Evolutionary conservation across 73 alveolate genomes (phyloP), one percentile per base, ranked within the genome.

Genomic region (Blepharisma stoltei): DNA sequence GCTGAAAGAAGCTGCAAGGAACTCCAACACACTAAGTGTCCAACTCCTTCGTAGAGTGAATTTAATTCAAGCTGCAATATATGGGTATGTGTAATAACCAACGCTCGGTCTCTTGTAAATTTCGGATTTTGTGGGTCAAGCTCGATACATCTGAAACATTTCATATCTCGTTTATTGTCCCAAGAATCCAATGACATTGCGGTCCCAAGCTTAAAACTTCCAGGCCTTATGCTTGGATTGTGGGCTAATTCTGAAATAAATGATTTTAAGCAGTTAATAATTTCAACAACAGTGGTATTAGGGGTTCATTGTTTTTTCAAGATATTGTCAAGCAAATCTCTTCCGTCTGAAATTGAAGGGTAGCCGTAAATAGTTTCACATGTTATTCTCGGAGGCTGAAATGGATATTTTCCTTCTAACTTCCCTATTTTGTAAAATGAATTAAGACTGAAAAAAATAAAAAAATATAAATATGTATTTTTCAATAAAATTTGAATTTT

Each of bases 301-400:
- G 55, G 37, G 1, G 89, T 79, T 87, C 92, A 85, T 38, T 55
- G 47, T 50, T 55, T 77, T 18, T 75, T 81, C 52, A 85, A 54
- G 53, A 85, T 66, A 38, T 85, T 84, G 65, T 73, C 89, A 0
- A 71, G 76, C 43, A 55, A 67, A 67, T 85, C 92, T 41, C 89
- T 55, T 8, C 77, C 85, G 71, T 85, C 92, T 50, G 86, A 71
- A 32, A 85, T 54, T 48, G 77, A 82, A 43, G 92, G 92, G 23
- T 50, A 20, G 0, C 45, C 18, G 6, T 44, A 71, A 71, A 44
- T 71, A 20, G 81, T 71, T 45, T 50, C 48, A 71, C 43, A 21
- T 44, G 23, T 50, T 47, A 71, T 41, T 50, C 48, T 71, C 2
- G 81, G 81, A 71, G 80, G 80, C 14, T 1, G n/a, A 4, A 27